These are phyloP conservation scores for Madurella fahalii DNA, from an alignment of 2,329 filamentous ascomycete species.

Conservation along the genomic window DNA sequence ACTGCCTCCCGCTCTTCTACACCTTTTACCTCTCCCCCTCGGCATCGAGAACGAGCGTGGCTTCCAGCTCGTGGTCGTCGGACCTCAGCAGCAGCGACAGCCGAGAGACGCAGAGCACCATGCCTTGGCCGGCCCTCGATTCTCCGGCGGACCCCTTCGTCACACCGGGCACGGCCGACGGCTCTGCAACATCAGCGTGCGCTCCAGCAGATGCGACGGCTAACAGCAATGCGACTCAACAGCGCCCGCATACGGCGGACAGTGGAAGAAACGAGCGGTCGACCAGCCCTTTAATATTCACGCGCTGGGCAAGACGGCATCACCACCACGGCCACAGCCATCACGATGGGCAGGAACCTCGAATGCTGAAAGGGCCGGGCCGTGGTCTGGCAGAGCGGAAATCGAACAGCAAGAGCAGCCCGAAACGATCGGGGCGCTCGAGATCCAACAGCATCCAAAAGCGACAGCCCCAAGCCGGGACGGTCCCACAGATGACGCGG, in stretches of 20 bases:
- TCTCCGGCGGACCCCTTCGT: constrained; percentile 11
- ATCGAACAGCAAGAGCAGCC: constrained; percentile 14
- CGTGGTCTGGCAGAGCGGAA: constrained; percentile 18
- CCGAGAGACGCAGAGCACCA: constrained; percentile 14
- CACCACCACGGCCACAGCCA: constrained; percentile 18
- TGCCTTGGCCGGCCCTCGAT: constrained; percentile 22
- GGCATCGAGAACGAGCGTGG: constrained; percentile 21
- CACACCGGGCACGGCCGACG: constrained; percentile 8
- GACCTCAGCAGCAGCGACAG: constrained; percentile 3
- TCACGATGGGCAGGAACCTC: constrained; percentile 11
- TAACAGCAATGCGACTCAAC: constrained; percentile 6
- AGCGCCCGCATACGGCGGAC: constrained; percentile 18
- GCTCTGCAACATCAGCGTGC: constrained; percentile 8
- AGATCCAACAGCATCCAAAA: constrained; percentile 24
- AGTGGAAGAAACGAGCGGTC: constrained; percentile 20
- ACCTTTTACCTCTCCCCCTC: constrained; percentile 26
- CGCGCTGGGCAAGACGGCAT: constrained; percentile 24
- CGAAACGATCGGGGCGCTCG: constrained; percentile 20
- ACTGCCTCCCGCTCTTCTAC: constrained; percentile 12
- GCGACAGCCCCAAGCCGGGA: constrained; percentile 23
- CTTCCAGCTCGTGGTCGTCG: constrained; percentile 13
- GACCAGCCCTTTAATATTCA: constrained; percentile 21
- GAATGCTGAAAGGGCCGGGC: constrained; percentile 1
- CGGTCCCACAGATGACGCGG: constrained; percentile 35
- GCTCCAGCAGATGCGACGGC: constrained; percentile 2